Evolutionary conservation across 805 yeast species (phyloP).

Genomic region (Schwanniomyces polymorphus): DNA sequence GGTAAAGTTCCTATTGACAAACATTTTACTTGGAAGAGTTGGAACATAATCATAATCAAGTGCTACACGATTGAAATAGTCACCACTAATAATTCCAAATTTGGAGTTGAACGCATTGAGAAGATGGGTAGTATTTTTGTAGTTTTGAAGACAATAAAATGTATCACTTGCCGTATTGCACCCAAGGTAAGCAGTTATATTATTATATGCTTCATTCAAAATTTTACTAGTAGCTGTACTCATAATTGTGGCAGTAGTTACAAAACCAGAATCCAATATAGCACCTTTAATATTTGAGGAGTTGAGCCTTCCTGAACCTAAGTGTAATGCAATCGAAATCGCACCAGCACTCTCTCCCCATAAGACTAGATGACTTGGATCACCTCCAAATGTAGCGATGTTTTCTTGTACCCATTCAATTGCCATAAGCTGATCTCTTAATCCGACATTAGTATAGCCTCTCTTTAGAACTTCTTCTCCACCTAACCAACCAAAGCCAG

Average conservation of each 20-base stretch:
- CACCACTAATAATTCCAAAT: background rate
- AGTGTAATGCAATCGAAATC: background rate
- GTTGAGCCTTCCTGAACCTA: constrained; percentile 1
- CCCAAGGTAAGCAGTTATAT: background rate
- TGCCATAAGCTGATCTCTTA: constrained; percentile 48
- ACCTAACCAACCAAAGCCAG: constrained; percentile 32
- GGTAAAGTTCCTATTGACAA: background rate
- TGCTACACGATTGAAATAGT: background rate
- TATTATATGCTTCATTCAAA: background rate
- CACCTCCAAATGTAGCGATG: constrained; percentile 48
- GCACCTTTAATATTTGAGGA: constrained; percentile 2
- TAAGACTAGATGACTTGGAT: constrained; percentile 40
- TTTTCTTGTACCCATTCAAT: constrained; percentile 46
- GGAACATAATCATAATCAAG: constrained; percentile 2
- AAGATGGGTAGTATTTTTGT: background rate
- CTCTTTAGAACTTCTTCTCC: constrained; percentile 15
- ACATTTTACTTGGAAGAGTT: background rate
- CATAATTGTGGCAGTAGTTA: background rate
- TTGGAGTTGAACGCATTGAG: background rate
- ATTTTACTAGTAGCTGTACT: background rate
- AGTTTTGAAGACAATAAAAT: background rate
- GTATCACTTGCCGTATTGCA: background rate
- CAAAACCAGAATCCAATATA: constrained; percentile 1
- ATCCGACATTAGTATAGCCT: constrained; percentile 36
- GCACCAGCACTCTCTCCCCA: constrained; percentile 48